Conservation (phyloP, 2,329 filamentous ascomycete species). For the Blastomyces parvus region DNA sequence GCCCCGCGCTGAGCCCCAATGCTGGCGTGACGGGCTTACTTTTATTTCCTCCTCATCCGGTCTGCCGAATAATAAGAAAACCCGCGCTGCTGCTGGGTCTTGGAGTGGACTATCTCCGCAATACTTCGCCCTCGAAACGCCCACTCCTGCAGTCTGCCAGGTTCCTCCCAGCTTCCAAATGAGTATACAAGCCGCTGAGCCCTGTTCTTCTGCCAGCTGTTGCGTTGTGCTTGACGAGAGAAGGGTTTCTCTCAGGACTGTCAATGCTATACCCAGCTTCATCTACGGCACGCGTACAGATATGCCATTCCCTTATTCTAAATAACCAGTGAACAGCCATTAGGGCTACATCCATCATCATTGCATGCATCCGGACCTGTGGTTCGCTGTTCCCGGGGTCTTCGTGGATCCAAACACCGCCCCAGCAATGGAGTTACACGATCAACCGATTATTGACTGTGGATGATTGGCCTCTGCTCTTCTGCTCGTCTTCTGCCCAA, state of each 20-base stretch:
- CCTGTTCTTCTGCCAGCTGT: not conserved
- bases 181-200: not conserved
- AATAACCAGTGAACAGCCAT: too few species aligned
- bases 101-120: not conserved
- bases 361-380: too few species aligned
- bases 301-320: too few species aligned
- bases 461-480: too few species aligned
- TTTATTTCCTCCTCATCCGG: too few species aligned
- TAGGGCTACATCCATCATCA: too few species aligned
- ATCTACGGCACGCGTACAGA: too few species aligned
- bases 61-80: too few species aligned
- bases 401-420: conserved; percentile 1
- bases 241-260: too few species aligned
- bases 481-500: not conserved
- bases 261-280: too few species aligned
- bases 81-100: too few species aligned
- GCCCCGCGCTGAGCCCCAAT: not conserved
- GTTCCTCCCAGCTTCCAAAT: not conserved
- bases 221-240: too few species aligned
- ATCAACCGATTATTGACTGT: not conserved
- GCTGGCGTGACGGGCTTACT: not conserved
- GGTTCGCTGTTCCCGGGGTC: not conserved
- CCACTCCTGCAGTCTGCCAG: not conserved
- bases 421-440: not conserved
- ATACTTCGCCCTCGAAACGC: not conserved